These are phyloP conservation scores for Penicillium sp. DNA, from an alignment of 2,329 filamentous ascomycete genomes.

Conservation along the genomic window DNA sequence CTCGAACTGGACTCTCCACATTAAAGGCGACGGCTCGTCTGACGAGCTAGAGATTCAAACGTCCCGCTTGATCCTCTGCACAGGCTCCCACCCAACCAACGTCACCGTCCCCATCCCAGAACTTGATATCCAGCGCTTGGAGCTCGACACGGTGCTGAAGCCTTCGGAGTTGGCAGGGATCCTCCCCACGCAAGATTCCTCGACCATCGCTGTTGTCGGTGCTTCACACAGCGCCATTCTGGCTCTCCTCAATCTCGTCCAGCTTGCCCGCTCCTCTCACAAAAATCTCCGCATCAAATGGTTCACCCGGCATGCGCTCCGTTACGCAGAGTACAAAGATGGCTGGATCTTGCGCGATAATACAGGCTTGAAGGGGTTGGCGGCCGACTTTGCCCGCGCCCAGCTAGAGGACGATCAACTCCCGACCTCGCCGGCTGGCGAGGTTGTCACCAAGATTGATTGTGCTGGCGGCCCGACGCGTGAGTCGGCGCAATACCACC, in stretches of 20 bases:
- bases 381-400: slow-evolving; percentile 54
- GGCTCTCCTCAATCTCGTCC: slow-evolving; percentile 56
- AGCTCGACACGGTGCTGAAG: slow-evolving; percentile 53
- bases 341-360: slow-evolving; percentile 61
- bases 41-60: slow-evolving; percentile 34
- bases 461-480: slow-evolving; percentile 32
- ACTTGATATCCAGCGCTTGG: slow-evolving; percentile 40
- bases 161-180: slow-evolving; percentile 45
- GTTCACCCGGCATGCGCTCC: slow-evolving; percentile 56
- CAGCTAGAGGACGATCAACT: slow-evolving; percentile 53
- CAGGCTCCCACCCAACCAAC: slow-evolving; percentile 50
- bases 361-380: slow-evolving; percentile 58
- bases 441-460: slow-evolving; percentile 46
- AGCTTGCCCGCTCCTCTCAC: slow-evolving; percentile 49
- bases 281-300: slow-evolving; percentile 53
- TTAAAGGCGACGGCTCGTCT: slow-evolving; percentile 25
- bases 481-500: slow-evolving; percentile 46
- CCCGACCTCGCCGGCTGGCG: slow-evolving; percentile 42
- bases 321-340: slow-evolving; percentile 57
- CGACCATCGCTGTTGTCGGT: slow-evolving; percentile 53
- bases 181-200: slow-evolving; percentile 34
- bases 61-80: slow-evolving; percentile 52
- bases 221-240: slow-evolving; percentile 60
- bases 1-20: slow-evolving; percentile 30
- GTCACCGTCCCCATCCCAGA: slow-evolving; percentile 41